Base-by-base conservation (phyloP, 768 basidiomycete genomes). In the Tulasnella sp. region DNA sequence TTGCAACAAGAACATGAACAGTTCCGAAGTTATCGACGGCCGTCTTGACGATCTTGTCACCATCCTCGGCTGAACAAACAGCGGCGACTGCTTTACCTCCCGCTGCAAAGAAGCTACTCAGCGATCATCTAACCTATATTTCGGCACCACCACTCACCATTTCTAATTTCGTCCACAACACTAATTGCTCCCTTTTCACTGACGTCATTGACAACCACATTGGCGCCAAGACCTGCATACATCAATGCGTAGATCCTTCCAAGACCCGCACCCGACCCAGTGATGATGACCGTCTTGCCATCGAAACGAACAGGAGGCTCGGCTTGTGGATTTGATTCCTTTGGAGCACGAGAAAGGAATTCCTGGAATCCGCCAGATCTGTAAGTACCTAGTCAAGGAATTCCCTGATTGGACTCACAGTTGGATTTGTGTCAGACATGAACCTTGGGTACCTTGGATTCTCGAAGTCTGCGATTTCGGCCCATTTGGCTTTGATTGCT, bases 191-290 rank as follows among this genome's bases (percentile, higher is more conserved):
- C 81, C 58, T 90, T 86, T 61, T 81, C 83, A 63, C 74, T 89
- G 41, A 96, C 81, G 60, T 99, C 95, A 63, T 98, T 99, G 37
- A 98, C 78, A 39, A 98, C 85, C 28, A 99, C 86, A 59, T 95
- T 95, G 8, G 90, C 93, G n/a, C 95, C 93, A 7, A 92, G 78
- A 48, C 76, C 79, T 22, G 75, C 86, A 61, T 83, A 98, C 85
- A 96, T 86, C 37, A 83, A 72, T 0, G 95, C 86, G 62, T 98
- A 95, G 1, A 78, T 76, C 25, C 95, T 80, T 15, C 95, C 95
- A 27, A 99, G 78, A 46, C 93, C 95, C 24, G 84, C 88, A 35
- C 93, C 93, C 5, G 91, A 87, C 33, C 93, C 95, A 2, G 95
- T 98, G 58, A 98, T 75, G 59, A 99, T 79, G 53, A 85, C 86